These are phyloP conservation scores for Paraphaeosphaeria minitans DNA, from an alignment of 2,329 filamentous ascomycete genomes.

Conservation along the genomic window DNA sequence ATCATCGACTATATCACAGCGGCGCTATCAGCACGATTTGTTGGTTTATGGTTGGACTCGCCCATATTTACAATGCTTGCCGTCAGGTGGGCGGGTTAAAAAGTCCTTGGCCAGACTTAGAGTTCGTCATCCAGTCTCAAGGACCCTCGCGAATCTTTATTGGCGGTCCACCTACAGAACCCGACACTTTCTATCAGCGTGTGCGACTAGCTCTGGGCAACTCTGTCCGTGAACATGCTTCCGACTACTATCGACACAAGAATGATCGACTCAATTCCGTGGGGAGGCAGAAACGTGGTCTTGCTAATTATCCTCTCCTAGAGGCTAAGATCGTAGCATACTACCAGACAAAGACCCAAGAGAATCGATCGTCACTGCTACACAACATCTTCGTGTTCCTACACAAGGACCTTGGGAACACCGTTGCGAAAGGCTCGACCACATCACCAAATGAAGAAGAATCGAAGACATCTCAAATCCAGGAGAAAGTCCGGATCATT, in stretches of 20 bases:
- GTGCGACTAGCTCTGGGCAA: conserved; percentile 10
- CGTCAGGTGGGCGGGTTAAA: conserved; percentile 21
- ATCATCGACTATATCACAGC: conserved; percentile 14
- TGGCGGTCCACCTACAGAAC: conserved; percentile 21
- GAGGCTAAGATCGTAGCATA: conserved; percentile 19
- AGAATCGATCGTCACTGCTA: conserved; percentile 21
- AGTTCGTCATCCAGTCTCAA: conserved; percentile 26
- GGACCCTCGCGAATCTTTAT: conserved; percentile 21
- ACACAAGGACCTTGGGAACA: neutral
- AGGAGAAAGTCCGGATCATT: conserved; percentile 8
- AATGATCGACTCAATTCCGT: neutral
- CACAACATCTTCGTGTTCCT: conserved; percentile 26
- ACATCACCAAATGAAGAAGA: neutral
- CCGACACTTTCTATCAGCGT: conserved; percentile 18
- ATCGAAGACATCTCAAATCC: neutral
- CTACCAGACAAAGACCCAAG: conserved; percentile 9
- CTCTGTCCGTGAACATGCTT: conserved; percentile 11
- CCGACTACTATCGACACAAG: conserved; percentile 5
- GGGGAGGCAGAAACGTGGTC: conserved; percentile 17
- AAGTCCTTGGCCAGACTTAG: conserved; percentile 24
- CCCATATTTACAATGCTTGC: conserved; percentile 29
- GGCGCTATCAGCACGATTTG: conserved; percentile 15
- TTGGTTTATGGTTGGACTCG: conserved; percentile 23
- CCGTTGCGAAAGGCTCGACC: neutral
- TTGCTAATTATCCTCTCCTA: conserved; percentile 14